Conservation (phyloP, 441 rosid genomes). For the Populus hybrid region DNA sequence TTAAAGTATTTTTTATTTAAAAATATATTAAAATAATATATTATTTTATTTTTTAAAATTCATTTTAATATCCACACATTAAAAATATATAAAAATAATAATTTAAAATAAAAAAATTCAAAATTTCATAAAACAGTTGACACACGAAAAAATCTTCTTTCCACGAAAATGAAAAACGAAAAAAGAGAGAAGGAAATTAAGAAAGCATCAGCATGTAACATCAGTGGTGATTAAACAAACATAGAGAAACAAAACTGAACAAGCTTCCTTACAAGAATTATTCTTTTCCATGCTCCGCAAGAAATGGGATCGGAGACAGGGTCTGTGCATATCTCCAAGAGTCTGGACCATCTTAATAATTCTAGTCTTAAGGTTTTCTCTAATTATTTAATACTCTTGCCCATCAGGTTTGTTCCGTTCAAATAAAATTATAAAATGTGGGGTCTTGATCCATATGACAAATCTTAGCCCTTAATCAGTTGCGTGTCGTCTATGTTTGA, state of each 20-base stretch:
- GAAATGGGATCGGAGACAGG: background rate
- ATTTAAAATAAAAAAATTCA: no score
- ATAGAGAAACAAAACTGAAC: background rate
- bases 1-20: no score
- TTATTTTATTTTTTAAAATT: no score
- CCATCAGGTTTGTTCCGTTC: background rate
- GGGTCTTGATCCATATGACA: background rate
- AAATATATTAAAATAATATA: no score
- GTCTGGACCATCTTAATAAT: background rate
- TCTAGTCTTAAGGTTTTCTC: background rate
- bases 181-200: background rate
- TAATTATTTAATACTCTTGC: background rate
- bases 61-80: no score
- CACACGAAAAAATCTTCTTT: background rate
- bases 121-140: no score
- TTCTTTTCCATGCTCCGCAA: background rate
- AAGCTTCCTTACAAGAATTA: background rate
- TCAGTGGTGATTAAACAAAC: background rate
- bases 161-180: background rate
- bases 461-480: background rate
- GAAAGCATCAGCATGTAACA: background rate
- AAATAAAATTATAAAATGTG: background rate
- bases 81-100: no score
- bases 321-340: background rate
- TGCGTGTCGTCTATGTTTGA: background rate